These are phyloP conservation scores for Ceratobasidium sp. DNA, from an alignment of 1,284 basidiomycete species.

Conservation along the genomic window DNA sequence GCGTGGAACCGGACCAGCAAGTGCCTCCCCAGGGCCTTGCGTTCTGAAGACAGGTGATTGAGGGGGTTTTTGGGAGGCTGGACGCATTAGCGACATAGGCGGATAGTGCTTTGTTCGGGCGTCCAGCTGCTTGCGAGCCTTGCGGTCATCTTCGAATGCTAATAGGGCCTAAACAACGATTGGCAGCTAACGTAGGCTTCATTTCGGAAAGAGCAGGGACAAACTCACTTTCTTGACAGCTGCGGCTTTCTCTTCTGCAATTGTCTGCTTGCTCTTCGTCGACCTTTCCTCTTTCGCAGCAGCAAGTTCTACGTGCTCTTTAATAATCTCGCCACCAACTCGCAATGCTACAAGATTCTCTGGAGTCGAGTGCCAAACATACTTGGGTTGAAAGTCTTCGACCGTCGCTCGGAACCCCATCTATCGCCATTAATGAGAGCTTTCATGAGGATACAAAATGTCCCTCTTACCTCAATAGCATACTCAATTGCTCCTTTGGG, in stretches of 20 bases:
- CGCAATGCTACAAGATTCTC: slow-evolving; percentile 61
- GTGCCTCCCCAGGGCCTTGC: slow-evolving; percentile 7
- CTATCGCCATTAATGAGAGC: slow-evolving; percentile 51
- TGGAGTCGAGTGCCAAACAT: slow-evolving; percentile 61
- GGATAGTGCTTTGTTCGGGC: slow-evolving; percentile 63
- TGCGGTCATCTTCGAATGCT: slow-evolving; percentile 77
- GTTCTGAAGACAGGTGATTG: slow-evolving; percentile 9
- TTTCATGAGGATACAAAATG: not conserved
- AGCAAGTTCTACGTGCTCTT: slow-evolving; percentile 64
- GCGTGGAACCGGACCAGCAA: slow-evolving; percentile 17
- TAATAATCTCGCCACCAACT: slow-evolving; percentile 68
- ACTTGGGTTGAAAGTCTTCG: slow-evolving; percentile 66
- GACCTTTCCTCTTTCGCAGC: slow-evolving; percentile 61
- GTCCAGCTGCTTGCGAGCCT: slow-evolving; percentile 59
- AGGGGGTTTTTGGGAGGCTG: not conserved
- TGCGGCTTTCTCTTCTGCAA: slow-evolving; percentile 63
- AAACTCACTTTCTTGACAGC: slow-evolving; percentile 60
- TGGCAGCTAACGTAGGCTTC: not conserved
- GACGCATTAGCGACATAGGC: not conserved
- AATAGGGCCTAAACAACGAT: slow-evolving; percentile 64
- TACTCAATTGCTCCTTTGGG: slow-evolving; percentile 78
- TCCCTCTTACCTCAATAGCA: slow-evolving; percentile 66
- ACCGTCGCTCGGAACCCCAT: slow-evolving; percentile 73
- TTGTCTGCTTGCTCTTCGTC: slow-evolving; percentile 56
- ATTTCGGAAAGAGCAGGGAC: not conserved